phyloP scores from a whole-genome alignment of 768 basidiomycete species.

The Lenzites betulinus region DNA sequence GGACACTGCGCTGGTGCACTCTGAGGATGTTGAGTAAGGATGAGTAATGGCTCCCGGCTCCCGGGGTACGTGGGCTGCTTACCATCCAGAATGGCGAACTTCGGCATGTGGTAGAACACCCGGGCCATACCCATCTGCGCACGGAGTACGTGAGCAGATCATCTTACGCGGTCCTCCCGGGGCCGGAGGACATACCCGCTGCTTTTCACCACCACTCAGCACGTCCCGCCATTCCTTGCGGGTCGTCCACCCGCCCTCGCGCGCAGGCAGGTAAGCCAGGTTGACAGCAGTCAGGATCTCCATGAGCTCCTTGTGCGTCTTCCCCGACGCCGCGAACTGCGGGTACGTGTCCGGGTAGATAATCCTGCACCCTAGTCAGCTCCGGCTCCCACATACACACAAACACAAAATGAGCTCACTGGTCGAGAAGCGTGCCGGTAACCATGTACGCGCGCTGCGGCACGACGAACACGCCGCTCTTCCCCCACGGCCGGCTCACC shows the following conservation, averaged over 20 bases:
- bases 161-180: neutral
- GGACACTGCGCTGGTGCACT: conserved; percentile 94
- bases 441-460: conserved; percentile 96
- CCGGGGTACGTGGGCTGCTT: too few relatives aligned
- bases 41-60: too few relatives aligned
- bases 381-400: neutral
- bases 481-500: conserved; percentile 38
- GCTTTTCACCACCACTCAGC: conserved; percentile 95
- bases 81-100: conserved; percentile 88
- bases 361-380: conserved; percentile 41
- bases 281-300: conserved; percentile 80
- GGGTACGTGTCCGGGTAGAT: conserved; percentile 90
- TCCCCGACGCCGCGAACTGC: conserved; percentile 61
- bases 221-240: conserved; percentile 97
- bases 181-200: conserved; percentile 54
- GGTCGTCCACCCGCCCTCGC: conserved; percentile 90
- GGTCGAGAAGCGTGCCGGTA: conserved; percentile 83
- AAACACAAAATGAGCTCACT: conserved; percentile 42
- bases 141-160: neutral
- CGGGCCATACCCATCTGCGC: conserved; percentile 85
- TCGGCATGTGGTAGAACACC: conserved; percentile 87
- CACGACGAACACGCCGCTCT: conserved; percentile 74
- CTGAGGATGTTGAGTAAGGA: conserved; percentile 38
- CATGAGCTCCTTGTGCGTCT: conserved; percentile 69
- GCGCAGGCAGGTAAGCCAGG: conserved; percentile 77